Conservation (phyloP, 1,284 basidiomycete species). For the Cryptococcus maquisensis region DNA sequence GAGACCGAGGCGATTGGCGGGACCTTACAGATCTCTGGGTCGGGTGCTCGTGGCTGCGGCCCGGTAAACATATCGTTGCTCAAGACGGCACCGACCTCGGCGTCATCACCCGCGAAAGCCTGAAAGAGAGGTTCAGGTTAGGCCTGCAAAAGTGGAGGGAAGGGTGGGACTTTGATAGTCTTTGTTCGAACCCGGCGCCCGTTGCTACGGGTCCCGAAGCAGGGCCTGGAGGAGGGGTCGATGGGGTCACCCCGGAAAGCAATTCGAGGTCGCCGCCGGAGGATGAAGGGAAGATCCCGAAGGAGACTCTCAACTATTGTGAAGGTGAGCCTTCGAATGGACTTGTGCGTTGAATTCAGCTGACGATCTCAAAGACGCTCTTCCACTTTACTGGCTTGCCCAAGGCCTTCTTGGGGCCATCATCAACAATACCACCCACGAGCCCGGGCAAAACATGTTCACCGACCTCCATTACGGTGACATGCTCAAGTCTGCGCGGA, state of each 20-base stretch:
- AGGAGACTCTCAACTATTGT: slow-evolving; percentile 34
- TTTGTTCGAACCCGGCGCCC: slow-evolving; percentile 28
- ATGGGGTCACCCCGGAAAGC: slow-evolving; percentile 4
- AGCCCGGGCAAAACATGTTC: slow-evolving; percentile 37
- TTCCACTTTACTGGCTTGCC: slow-evolving; percentile 51
- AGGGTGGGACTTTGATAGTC: slow-evolving; percentile 50
- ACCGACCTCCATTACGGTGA: slow-evolving; percentile 34
- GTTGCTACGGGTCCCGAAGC: not conserved
- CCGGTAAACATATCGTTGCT: slow-evolving; percentile 26
- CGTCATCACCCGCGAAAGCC: slow-evolving; percentile 25
- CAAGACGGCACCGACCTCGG: slow-evolving; percentile 35
- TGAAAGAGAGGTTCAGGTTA: slow-evolving; percentile 32
- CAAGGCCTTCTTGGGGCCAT: slow-evolving; percentile 45
- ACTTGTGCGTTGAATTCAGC: not conserved
- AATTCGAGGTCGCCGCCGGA: not conserved
- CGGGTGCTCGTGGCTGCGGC: slow-evolving; percentile 31
- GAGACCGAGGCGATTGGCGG: slow-evolving; percentile 46
- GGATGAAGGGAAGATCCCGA: slow-evolving; percentile 1
- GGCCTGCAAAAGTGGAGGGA: slow-evolving; percentile 47
- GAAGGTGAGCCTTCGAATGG: slow-evolving; percentile 28
- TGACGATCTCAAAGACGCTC: slow-evolving; percentile 34
- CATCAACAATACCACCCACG: slow-evolving; percentile 19
- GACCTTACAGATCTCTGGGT: slow-evolving; percentile 48
- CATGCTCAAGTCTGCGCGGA: slow-evolving; percentile 43
- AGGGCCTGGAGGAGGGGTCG: not conserved